Evolutionary conservation across 78 protist species (phyloP).

Genomic region (Guillardia theta): DNA sequence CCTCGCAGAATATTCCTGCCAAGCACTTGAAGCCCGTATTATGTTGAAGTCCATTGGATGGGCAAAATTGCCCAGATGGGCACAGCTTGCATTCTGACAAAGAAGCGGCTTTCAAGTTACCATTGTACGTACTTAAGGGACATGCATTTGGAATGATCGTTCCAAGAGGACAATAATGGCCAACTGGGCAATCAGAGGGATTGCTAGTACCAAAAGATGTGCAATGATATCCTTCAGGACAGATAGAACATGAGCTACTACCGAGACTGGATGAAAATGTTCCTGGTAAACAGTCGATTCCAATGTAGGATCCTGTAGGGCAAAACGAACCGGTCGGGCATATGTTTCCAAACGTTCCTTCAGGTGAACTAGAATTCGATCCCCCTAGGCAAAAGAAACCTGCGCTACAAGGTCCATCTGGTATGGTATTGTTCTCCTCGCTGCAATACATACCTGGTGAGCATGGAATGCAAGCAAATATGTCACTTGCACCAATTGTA

Average conservation of each 20-base stretch:
- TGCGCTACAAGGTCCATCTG: conserved; percentile 46
- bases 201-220: no score
- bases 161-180: neutral
- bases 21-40: neutral
- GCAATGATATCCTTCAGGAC: neutral
- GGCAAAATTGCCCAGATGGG: conserved; percentile 43
- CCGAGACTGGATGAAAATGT: neutral
- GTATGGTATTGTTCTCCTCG: neutral
- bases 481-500: neutral
- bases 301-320: neutral
- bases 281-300: neutral
- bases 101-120: neutral
- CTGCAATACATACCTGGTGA: conserved; percentile 23
- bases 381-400: conserved; percentile 62
- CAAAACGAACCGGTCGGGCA: conserved; percentile 1
- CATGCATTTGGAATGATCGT: neutral
- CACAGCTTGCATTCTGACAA: neutral
- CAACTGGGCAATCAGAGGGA: neutral
- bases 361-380: neutral
- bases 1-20: conserved; percentile 50
- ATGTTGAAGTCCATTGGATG: neutral
- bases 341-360: neutral
- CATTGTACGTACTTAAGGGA: neutral
- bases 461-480: neutral
- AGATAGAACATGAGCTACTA: neutral